Base-by-base conservation (phyloP, 495 filamentous ascomycete genomes). In the Hypomontagnella monticulosa region DNA sequence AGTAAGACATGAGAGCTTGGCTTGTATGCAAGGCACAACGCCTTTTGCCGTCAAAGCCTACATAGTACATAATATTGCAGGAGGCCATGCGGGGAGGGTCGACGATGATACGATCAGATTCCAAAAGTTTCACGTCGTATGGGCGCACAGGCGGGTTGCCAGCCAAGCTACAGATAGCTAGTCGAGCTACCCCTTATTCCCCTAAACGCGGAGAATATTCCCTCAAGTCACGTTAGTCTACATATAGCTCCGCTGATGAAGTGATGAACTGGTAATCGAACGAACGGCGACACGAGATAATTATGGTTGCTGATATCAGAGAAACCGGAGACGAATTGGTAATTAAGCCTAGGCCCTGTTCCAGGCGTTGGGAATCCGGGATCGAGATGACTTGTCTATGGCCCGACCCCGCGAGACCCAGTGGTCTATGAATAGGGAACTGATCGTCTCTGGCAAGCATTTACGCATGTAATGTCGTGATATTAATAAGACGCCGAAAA, bases 131-230 rank as follows among this genome's bases (percentile, higher is more conserved):
- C 65, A 62, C 44, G 42, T 67, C 51, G 65, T 53, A 62, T 67
- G 57, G 30, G 41, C 12, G 57, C 64, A 67, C 47, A 57, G 43
- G 51, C 15, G 34, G 19, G 40, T 43, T 43, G 15, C 5, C 40
- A 2, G 6, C 40, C 40, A 15, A 43, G 40, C 11, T 43, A 43
- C 40, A 43, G 12, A 15, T 43, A 43, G 12, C 11, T 43, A 8
- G 40, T 43, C 12, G 18, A 8, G 4, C 20, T 40, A 19, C 37
- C 15, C 7, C 47, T 20, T 36, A 10, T 14, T 16, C 33, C 8
- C 56, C 51, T 60, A 18, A 57, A 67, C 47, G 53, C 65, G 65
- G 65, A 68, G 58, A 68, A 68, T 63, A 67, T 57, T 42, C 54
- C 54, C 37, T 68, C 59, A 38, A 61, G 59, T 50, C 51, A 67